Base-by-base conservation (phyloP, 1,284 basidiomycete genomes). In the Tilletia setariae region DNA sequence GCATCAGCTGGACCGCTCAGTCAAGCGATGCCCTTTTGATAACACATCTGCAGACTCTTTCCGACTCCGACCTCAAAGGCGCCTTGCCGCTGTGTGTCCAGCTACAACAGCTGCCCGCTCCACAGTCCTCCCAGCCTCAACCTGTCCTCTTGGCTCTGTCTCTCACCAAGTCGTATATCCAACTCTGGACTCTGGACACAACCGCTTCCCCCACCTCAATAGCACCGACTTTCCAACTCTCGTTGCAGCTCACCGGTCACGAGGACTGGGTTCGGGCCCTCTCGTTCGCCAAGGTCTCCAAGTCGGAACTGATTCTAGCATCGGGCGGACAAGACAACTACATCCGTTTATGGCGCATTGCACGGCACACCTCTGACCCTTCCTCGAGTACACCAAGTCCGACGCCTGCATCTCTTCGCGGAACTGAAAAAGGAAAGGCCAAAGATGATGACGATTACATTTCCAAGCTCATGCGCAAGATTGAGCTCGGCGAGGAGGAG, bases 251-350 rank as follows among this genome's bases (percentile, higher is more conserved):
- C 13, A 72, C 75, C 21, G 80, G 80, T 1, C 80, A 82, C 70
- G 76, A 79, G 49, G 80, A 82, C 66, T 82, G 80, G 80, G 74
- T 81, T 35, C 75, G 79, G 2, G 32, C 56, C 28, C 56, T 61
- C 19, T 79, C 79, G 13, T 56, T 82, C 7, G 80, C 81, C 62
- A 74, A 78, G 35, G 72, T 69, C 65, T 68, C 65, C 23, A 72
- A 72, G 6, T 40, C 35, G 61, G 21, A 71, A 64, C 19, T 79
- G 25, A 71, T 77, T 70, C 71, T 82, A 0, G 80, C 79, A 4
- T 76, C 75, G 35, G 78, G 70, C 28, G 72, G 77, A 15, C 80
- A 82, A 66, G 80, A 82, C 65, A 66, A 70, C 30, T 76, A 74
- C 42, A 71, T 82, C 35, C 72, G 80, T 4, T 74, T 82, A 2